These are phyloP conservation scores for Gnomoniopsis smithogilvyi DNA, from an alignment of 2,329 filamentous ascomycete species.

Conservation along the genomic window DNA sequence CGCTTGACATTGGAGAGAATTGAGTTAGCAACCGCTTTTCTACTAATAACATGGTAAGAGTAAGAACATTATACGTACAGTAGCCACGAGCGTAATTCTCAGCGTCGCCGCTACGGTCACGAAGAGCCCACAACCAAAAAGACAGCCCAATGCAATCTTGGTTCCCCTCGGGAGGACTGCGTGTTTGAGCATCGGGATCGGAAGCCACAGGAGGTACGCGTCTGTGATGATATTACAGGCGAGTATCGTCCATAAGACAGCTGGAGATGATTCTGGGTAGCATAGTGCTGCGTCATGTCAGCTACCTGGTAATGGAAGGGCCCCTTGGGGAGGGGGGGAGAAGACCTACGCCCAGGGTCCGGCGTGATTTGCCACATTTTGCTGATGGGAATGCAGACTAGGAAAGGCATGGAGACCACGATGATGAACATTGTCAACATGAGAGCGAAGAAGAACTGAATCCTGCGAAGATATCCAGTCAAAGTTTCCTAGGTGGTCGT, in stretches of 20 bases:
- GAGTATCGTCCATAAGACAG: slow-evolving; percentile 39
- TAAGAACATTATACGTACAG: neutral
- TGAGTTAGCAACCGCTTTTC: neutral
- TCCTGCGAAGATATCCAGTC: neutral
- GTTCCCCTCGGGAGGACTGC: slow-evolving; percentile 32
- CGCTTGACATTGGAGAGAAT: slow-evolving; percentile 24
- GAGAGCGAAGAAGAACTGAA: slow-evolving; percentile 3
- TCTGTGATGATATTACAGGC: slow-evolving; percentile 50
- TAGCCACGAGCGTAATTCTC: slow-evolving; percentile 33
- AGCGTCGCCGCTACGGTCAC: slow-evolving; percentile 37
- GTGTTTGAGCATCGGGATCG: slow-evolving; percentile 48
- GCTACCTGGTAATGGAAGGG: neutral
- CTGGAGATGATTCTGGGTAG: slow-evolving; percentile 42
- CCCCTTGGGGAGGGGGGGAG: neutral
- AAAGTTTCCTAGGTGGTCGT: slow-evolving; percentile 26
- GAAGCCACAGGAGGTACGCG: slow-evolving; percentile 56
- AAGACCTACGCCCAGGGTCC: slow-evolving; percentile 9
- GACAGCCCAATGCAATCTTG: slow-evolving; percentile 34
- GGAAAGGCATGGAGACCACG: slow-evolving; percentile 25
- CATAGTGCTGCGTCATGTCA: slow-evolving; percentile 32
- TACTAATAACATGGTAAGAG: neutral
- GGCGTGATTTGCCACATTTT: slow-evolving; percentile 23
- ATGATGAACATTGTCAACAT: slow-evolving; percentile 20
- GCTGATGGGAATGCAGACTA: slow-evolving; percentile 14
- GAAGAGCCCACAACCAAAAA: slow-evolving; percentile 38